Conservation (phyloP, 176 grass and related monocot genomes). For the Paspalum notatum region DNA sequence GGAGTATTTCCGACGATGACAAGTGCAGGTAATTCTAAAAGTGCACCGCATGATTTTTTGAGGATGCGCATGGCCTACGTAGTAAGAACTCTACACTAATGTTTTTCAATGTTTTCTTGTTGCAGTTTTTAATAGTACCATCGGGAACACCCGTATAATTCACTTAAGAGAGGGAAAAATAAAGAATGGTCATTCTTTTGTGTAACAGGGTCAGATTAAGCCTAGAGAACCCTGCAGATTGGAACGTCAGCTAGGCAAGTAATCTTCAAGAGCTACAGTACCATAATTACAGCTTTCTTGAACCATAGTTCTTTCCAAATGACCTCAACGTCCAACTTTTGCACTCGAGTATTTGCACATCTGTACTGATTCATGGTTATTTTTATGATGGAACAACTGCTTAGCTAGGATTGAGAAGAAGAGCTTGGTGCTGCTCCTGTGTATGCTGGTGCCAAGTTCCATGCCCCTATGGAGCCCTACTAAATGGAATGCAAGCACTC, state of each 20-base stretch:
- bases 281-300: neutral
- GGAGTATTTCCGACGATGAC: too few relatives aligned
- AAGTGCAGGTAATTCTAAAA: too few relatives aligned
- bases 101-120: too few relatives aligned
- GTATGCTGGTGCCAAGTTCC: slow-evolving; percentile 79
- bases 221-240: slow-evolving; percentile 88
- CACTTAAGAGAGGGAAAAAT: too few relatives aligned
- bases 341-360: too few relatives aligned
- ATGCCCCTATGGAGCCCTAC: slow-evolving; percentile 71
- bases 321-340: too few relatives aligned
- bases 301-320: neutral
- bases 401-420: slow-evolving; percentile 87
- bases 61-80: too few relatives aligned
- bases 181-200: neutral
- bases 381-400: slow-evolving; percentile 49
- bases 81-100: too few relatives aligned
- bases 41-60: too few relatives aligned
- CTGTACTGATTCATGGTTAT: too few relatives aligned
- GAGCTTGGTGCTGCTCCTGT: slow-evolving; percentile 72
- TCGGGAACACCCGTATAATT: too few relatives aligned
- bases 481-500: slow-evolving; percentile 17
- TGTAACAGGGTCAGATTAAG: slow-evolving; percentile 90
- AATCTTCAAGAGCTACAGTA: neutral
- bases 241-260: slow-evolving; percentile 86
- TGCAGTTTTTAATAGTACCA: too few relatives aligned